Evolutionary conservation across 257 asterid genomes (phyloP), one percentile per base, ranked within the genome.

Genomic region (Nicotiana undulata): DNA sequence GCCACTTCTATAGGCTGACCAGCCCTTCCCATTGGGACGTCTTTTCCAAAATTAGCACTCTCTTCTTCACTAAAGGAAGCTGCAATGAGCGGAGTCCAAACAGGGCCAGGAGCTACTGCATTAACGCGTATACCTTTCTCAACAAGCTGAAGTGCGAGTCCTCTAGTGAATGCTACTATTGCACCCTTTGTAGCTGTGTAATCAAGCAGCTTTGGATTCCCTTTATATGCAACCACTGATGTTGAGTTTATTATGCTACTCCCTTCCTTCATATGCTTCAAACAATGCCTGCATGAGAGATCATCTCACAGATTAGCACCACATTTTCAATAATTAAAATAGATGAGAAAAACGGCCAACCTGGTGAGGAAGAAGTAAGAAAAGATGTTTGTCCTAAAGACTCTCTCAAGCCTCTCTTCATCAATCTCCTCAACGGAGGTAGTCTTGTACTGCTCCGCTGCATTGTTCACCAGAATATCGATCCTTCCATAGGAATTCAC

Each of bases 1-100:
- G 94, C 97, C 75, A 91, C 88, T 81, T 92, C 97, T 0, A 34
- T 59, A 1, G 97, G 96, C 88, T 92, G 92, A 0, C 90, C 96
- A 0, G 93, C 94, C 87, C 96, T 88, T 28, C 86, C 63, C 97
- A 92, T 91, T 1, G 96, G 96, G 81, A 89, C 92, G 10, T 88
- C 79, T 4, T 55, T 32, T 61, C 97, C 93, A 22, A 91, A 90
- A 5, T 58, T 74, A 0, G 87, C 79, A 15, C 80, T 81, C 28
- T 92, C 86, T 2, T 92, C 94, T 24, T 88, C 92, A 0, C 8
- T 53, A 77, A 90, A 88, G 0, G 97, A 91, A 0, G 97, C 88
- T 11, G 93, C 94, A 18, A 89, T 89, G 6, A 92, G 81, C 0
- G 97, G 94, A 0, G 92, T 91, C 96, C 97, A 92, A 4, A 92